Base-by-base conservation (phyloP, 2,329 filamentous ascomycete species). In the Aspergillus tamarii region DNA sequence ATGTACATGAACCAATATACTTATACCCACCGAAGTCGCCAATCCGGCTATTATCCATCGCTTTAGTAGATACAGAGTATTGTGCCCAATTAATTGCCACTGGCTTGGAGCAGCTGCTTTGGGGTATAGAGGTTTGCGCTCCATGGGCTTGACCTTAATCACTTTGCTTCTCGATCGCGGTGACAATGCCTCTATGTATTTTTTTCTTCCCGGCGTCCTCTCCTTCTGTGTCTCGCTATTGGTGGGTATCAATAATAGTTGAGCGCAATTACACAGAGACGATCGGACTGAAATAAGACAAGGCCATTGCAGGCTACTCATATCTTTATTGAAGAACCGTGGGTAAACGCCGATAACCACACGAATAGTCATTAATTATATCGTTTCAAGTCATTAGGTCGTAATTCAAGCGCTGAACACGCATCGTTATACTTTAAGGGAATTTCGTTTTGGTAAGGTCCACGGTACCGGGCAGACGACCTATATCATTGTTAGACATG, bases 401-500 rank as follows among this genome's bases (percentile, higher is more conserved):
- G 52, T 61, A 48, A 32, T 16, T 43, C 12, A 36, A 55, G 61
- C 60, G 58, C 61, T 60, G 36, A 34, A 59, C 50, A 66, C 55
- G 48, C 57, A 66, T 43, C 30, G 12, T 56, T 59, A 64, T 62
- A 64, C 62, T 52, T 62, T 64, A n/a, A 69, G 60, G 19, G 68
- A 23, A 19, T 41, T 59, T 67, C 60, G 67, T 63, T 67, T 84
- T 2, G 89, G 89, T 57, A 92, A 80, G 57, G 89, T 89, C 89
- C 89, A 92, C 19, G 89, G 89, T 71, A 87, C 86, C 53, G 86
- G 82, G 75, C 89, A 91, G 61, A 91, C 86, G 62, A 89, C 85
- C 88, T 91, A 61, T 19, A 32, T 12, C 2, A 6, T 39, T 64
- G 56, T 72, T 63, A 73, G 62, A 63, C 11, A 23, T 39, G 23